phyloP scores from a whole-genome alignment of 1,139 yeast species.

The Yamadazyma mexicana region DNA sequence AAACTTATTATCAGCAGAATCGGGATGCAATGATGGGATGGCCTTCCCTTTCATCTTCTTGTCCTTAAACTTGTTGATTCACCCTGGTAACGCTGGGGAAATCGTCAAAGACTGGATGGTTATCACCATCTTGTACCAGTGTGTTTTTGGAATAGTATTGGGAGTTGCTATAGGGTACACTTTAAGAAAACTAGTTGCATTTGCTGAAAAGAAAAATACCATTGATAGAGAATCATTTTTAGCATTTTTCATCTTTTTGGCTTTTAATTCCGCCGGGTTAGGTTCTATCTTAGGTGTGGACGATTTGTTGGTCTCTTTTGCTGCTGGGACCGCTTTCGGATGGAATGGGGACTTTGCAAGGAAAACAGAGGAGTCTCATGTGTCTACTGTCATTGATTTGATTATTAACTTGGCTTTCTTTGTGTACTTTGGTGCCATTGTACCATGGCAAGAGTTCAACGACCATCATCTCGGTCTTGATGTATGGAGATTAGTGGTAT shows the following conservation, averaged over 20 bases:
- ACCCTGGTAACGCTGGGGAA: conserved; percentile 63
- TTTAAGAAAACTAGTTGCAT: conserved; percentile 72
- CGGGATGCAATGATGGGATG: conserved; percentile 98
- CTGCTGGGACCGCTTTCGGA: conserved; percentile 95
- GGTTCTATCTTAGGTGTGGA: conserved; percentile 93
- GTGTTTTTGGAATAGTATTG: conserved; percentile 77
- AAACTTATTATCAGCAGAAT: conserved; percentile 86
- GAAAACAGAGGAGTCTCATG: conserved; percentile 88
- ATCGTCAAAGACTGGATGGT: conserved; percentile 86
- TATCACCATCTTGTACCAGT: conserved; percentile 81
- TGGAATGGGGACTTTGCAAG: conserved; percentile 95
- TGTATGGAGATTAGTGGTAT: conserved; percentile 80
- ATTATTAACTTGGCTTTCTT: conserved; percentile 83
- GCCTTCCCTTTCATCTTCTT: conserved; percentile 92
- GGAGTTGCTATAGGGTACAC: conserved; percentile 78
- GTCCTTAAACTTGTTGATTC: conserved; percentile 66
- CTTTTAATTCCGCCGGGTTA: conserved; percentile 88
- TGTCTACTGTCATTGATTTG: conserved; percentile 88
- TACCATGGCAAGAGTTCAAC: conserved; percentile 90
- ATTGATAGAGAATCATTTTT: conserved; percentile 94
- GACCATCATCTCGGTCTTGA: conserved; percentile 62
- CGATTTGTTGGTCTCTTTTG: conserved; percentile 87
- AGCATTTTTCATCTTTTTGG: conserved; percentile 84
- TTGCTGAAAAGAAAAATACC: conserved; percentile 70
- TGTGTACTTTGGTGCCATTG: conserved; percentile 89